These are phyloP conservation scores for Eucalyptus pauciflora DNA, from an alignment of 345 rosid species.

Conservation along the genomic window DNA sequence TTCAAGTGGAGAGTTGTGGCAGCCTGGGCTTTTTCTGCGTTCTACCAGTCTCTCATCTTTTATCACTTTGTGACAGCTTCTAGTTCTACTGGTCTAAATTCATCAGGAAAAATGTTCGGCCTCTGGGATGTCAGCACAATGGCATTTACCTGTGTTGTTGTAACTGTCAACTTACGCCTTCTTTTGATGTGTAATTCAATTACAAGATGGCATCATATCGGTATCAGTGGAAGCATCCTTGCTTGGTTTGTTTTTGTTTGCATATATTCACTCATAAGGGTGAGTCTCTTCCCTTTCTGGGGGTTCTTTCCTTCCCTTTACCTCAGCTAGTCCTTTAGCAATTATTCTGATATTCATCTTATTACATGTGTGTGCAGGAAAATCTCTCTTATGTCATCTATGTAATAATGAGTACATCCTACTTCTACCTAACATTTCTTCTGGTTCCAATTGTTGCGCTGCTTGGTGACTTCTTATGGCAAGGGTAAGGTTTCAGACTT, in stretches of 20 bases:
- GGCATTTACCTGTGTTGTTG: conserved; percentile 91
- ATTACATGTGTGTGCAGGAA: conserved; percentile 38
- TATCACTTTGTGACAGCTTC: conserved; percentile 57
- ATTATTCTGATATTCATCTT: not conserved
- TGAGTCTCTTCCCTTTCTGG: conserved; percentile 11
- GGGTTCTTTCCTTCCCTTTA: not conserved
- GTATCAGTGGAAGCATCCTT: conserved; percentile 87
- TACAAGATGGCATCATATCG: conserved; percentile 82
- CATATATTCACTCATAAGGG: conserved; percentile 57
- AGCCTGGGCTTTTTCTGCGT: conserved; percentile 78
- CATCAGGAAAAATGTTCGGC: conserved; percentile 81
- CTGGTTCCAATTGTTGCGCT: conserved; percentile 87
- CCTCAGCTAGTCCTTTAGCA: not conserved
- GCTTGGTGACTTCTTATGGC: conserved; percentile 86
- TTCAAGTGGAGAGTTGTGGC: conserved; percentile 92
- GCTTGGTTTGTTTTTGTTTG: conserved; percentile 80
- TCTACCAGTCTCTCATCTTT: conserved; percentile 83
- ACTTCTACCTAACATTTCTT: conserved; percentile 68
- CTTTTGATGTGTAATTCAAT: conserved; percentile 92
- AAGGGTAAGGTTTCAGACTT: conserved; percentile 41
- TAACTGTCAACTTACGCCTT: conserved; percentile 88
- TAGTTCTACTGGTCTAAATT: conserved; percentile 43
- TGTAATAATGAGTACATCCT: conserved; percentile 81
- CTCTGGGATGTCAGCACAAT: conserved; percentile 98
- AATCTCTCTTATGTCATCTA: conserved; percentile 73